Evolutionary conservation across 148 eudicot species (phyloP).

Genomic region (Vaccinium darrowii): DNA sequence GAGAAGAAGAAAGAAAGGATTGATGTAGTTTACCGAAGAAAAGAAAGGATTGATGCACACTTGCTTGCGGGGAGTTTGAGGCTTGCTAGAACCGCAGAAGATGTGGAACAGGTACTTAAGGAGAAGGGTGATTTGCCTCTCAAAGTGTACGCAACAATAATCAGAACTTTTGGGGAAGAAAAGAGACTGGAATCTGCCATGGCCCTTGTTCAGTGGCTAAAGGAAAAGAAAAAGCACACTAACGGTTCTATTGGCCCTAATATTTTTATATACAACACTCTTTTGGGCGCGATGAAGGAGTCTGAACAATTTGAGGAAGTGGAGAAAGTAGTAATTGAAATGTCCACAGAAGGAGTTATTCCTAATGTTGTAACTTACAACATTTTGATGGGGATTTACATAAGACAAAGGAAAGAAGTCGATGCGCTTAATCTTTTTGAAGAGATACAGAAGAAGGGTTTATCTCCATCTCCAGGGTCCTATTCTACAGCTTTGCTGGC

Average conservation of each 20-base stretch:
- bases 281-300: conserved; percentile 75
- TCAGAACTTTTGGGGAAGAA: conserved; percentile 76
- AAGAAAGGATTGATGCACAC: conserved; percentile 40
- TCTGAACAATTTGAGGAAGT: conserved; percentile 46
- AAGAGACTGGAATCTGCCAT: conserved; percentile 65
- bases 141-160: conserved; percentile 68
- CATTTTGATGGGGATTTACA: conserved; percentile 72
- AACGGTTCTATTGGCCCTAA: conserved; percentile 52
- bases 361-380: conserved; percentile 82
- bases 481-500: conserved; percentile 75
- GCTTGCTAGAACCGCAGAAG: conserved; percentile 57
- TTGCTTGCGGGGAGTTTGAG: conserved; percentile 43
- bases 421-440: conserved; percentile 71
- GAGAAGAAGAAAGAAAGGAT: conserved; percentile 27
- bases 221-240: conserved; percentile 39
- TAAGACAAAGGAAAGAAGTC: conserved; percentile 50
- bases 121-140: conserved; percentile 55
- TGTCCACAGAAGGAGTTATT: conserved; percentile 52
- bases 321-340: conserved; percentile 55
- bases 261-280: conserved; percentile 65
- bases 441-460: conserved; percentile 52
- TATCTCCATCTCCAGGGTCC: conserved; percentile 76
- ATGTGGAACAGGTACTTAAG: conserved; percentile 65
- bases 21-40: too few species aligned
- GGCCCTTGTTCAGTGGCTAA: conserved; percentile 82